These are phyloP conservation scores for Alternaria gansuensis DNA, from an alignment of 2,329 filamentous ascomycete species.

Conservation along the genomic window DNA sequence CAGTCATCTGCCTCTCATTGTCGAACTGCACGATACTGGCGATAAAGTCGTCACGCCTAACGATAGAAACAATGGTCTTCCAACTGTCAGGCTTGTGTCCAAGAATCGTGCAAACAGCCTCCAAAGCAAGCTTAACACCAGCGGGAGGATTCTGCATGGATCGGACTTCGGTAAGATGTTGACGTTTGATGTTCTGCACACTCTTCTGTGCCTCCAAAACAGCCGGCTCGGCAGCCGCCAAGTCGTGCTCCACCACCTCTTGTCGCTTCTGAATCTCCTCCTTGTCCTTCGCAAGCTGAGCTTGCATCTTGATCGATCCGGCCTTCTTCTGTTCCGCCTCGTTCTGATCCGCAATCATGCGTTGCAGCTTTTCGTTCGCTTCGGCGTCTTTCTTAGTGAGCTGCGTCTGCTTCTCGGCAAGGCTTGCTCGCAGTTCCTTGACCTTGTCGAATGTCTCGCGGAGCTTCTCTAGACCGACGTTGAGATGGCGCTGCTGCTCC, in stretches of 20 bases:
- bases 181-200: slow-evolving; percentile 97
- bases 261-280: slow-evolving; percentile 82
- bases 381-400: slow-evolving; percentile 93
- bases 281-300: slow-evolving; percentile 86
- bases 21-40: slow-evolving; percentile 97
- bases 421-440: slow-evolving; percentile 84
- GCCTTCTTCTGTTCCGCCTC: slow-evolving; percentile 92
- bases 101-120: slow-evolving; percentile 94
- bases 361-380: slow-evolving; percentile 95
- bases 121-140: slow-evolving; percentile 89
- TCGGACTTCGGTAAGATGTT: slow-evolving; percentile 95
- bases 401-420: slow-evolving; percentile 93
- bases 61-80: slow-evolving; percentile 88
- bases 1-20: slow-evolving; percentile 95
- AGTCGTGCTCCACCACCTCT: slow-evolving; percentile 84
- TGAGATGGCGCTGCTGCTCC: slow-evolving; percentile 97
- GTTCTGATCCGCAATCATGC: slow-evolving; percentile 94
- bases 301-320: slow-evolving; percentile 87
- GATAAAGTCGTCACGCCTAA: slow-evolving; percentile 95
- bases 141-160: slow-evolving; percentile 94
- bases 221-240: slow-evolving; percentile 90
- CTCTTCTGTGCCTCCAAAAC: slow-evolving; percentile 93
- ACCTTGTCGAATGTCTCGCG: slow-evolving; percentile 98
- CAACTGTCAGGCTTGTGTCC: slow-evolving; percentile 90
- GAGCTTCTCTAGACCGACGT: slow-evolving; percentile 96